Conservation (phyloP, 345 rosid genomes). For the Camelina sativa region DNA sequence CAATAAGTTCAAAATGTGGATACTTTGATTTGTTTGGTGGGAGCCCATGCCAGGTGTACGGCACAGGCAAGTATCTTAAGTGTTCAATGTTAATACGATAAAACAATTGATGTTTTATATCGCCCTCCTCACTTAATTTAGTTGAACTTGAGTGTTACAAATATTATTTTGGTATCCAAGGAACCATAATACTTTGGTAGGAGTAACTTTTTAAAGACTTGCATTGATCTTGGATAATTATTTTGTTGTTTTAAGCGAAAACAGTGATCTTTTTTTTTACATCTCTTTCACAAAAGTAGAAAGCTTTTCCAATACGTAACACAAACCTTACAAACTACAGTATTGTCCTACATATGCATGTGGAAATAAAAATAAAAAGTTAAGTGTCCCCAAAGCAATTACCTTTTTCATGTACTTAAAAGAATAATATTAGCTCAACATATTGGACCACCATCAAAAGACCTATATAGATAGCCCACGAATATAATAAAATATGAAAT, state of each 20-base stretch:
- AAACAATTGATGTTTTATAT: neutral
- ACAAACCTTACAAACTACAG: constrained; percentile 28
- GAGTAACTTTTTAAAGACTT: neutral
- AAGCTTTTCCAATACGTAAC: constrained; percentile 28
- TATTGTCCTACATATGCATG: constrained; percentile 33
- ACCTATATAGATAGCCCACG: constrained; percentile 12
- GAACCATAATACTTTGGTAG: neutral
- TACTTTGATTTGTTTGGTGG: constrained; percentile 35
- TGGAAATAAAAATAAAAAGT: constrained; percentile 30
- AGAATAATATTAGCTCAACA: constrained; percentile 13
- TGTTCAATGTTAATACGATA: neutral
- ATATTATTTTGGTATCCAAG: neutral
- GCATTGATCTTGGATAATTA: constrained; percentile 6
- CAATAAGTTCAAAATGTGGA: constrained; percentile 30
- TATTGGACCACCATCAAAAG: constrained; percentile 33
- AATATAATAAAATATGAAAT: neutral
- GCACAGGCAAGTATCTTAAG: neutral
- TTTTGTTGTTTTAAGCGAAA: neutral
- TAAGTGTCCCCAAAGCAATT: constrained; percentile 18
- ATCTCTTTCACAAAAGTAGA: constrained; percentile 33
- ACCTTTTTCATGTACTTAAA: constrained; percentile 21
- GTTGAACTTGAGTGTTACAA: constrained; percentile 23
- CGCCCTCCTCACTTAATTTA: constrained; percentile 14
- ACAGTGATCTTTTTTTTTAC: constrained; percentile 6
- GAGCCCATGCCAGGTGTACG: constrained; percentile 39